These are phyloP conservation scores for Eucalyptus erythrocorys DNA, from an alignment of 345 rosid genomes.

Conservation along the genomic window DNA sequence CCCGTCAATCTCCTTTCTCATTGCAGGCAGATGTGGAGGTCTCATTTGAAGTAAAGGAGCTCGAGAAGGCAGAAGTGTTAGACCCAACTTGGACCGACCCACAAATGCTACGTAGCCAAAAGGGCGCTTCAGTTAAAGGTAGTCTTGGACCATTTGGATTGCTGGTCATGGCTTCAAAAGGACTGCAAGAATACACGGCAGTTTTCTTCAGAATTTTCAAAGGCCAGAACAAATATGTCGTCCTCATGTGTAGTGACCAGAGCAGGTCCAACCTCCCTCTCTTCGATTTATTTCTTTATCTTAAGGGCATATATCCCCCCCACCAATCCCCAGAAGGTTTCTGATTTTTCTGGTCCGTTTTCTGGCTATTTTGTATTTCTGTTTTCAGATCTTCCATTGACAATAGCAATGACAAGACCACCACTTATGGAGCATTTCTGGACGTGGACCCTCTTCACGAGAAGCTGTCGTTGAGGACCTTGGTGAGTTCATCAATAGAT, in stretches of 20 bases:
- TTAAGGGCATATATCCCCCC: neutral
- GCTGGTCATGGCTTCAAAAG: constrained; percentile 46
- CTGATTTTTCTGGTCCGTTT: neutral
- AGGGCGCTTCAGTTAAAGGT: constrained; percentile 31
- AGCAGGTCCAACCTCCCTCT: constrained; percentile 25
- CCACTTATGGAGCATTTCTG: constrained; percentile 48
- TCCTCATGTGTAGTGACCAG: constrained; percentile 85
- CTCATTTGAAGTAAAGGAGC: constrained; percentile 21
- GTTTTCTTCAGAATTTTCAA: constrained; percentile 64
- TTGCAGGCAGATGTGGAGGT: constrained; percentile 70
- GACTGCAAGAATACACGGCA: constrained; percentile 46
- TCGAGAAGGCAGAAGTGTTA: constrained; percentile 39
- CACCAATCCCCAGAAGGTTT: neutral
- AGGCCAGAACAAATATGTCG: constrained; percentile 19
- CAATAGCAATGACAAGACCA: constrained; percentile 10
- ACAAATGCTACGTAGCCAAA: constrained; percentile 35
- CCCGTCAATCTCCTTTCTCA: neutral
- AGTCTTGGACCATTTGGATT: constrained; percentile 73
- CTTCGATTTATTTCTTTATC: neutral
- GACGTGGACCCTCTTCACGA: constrained; percentile 32
- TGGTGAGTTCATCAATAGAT: constrained; percentile 16
- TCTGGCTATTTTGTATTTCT: neutral
- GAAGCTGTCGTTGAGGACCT: constrained; percentile 34
- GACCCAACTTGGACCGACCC: constrained; percentile 49
- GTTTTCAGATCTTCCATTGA: constrained; percentile 27